A percentile compares a stretch with the other conserved stretches of the same genome.
Conservation (phyloP, 2,329 filamentous ascomycete genomes). For the Pseudogymnoascus sp. region DNA sequence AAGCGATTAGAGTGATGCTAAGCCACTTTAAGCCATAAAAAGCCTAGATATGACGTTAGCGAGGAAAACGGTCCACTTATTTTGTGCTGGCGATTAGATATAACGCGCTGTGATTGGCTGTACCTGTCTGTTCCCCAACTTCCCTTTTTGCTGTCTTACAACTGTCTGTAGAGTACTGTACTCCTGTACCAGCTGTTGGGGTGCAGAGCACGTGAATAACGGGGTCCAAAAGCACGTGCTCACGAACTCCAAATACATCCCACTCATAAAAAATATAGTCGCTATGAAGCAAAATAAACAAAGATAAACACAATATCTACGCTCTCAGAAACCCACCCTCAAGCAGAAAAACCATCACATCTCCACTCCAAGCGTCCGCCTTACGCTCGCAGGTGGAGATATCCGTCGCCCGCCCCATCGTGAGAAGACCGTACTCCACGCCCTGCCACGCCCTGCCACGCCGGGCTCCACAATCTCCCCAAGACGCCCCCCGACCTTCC, state of each 20-base stretch:
- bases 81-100: neutral
- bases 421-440: neutral
- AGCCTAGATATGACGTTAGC: neutral
- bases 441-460: neutral
- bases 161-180: too few relatives aligned
- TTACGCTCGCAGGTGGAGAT: neutral
- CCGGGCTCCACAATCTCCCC: neutral
- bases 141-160: neutral
- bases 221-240: neutral
- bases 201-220: neutral
- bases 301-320: neutral
- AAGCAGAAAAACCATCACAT: neutral
- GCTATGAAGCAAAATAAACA: neutral
- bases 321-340: neutral
- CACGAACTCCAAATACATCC: neutral
- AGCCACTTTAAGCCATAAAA: neutral
- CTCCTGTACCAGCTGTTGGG: neutral
- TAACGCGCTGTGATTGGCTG: neutral
- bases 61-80: neutral
- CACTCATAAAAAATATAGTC: neutral
- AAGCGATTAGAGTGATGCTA: neutral
- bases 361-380: neutral
- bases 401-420: neutral
- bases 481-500: neutral
- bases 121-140: neutral